A percentile compares a stretch with the other conserved stretches of the same genome.
phyloP scores from a whole-genome alignment of 169 alveolate genomes.

The Plasmodium gallinaceum region DNA sequence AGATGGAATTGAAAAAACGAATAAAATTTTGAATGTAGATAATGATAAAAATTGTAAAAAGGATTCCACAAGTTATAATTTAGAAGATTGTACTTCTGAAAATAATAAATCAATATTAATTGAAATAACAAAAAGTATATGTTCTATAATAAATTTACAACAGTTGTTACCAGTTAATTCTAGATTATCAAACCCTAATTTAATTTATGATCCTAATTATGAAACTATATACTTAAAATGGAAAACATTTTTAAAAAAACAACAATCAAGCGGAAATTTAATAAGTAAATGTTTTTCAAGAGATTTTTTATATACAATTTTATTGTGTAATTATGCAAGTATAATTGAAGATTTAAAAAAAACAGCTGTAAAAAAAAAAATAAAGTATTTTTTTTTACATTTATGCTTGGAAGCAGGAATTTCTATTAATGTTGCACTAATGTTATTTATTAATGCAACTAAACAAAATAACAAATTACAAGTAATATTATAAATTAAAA shows the following conservation, averaged over 20 bases:
- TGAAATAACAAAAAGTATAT: slow-evolving; percentile 65
- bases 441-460: slow-evolving; percentile 54
- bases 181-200: slow-evolving; percentile 33
- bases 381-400: slow-evolving; percentile 55
- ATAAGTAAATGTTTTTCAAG: slow-evolving; percentile 66
- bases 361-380: slow-evolving; percentile 65
- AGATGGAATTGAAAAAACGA: not conserved
- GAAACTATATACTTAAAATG: slow-evolving; percentile 55
- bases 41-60: not conserved
- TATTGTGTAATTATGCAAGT: slow-evolving; percentile 53
- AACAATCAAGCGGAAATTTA: slow-evolving; percentile 70
- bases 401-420: slow-evolving; percentile 56
- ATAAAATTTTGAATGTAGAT: not conserved
- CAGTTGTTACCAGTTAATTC: slow-evolving; percentile 29
- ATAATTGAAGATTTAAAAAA: slow-evolving; percentile 69
- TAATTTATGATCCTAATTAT: slow-evolving; percentile 63
- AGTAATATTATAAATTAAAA: slow-evolving; percentile 16
- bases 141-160: slow-evolving; percentile 60
- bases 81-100: slow-evolving; percentile 4
- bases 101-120: slow-evolving; percentile 23
- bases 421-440: slow-evolving; percentile 41
- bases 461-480: slow-evolving; percentile 56
- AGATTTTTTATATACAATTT: slow-evolving; percentile 39
- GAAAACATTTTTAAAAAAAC: slow-evolving; percentile 61
- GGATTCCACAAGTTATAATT: not conserved